Base-by-base conservation (phyloP, 495 filamentous ascomycete genomes). In the Podospora didyma region DNA sequence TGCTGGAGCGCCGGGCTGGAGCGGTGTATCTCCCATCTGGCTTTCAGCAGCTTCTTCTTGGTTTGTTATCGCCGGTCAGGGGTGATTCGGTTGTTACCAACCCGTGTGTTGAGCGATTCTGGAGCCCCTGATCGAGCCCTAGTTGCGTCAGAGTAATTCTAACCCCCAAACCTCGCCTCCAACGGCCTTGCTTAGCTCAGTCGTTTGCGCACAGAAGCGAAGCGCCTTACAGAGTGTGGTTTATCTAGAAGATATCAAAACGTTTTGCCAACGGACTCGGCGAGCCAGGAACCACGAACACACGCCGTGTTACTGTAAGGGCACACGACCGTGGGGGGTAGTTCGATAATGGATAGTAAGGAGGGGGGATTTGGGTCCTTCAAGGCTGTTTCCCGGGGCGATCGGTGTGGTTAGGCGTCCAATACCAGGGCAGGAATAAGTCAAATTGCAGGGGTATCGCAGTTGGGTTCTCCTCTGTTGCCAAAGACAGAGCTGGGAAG, bases 11-110 rank as follows among this genome's bases (percentile, higher is more conserved):
- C 68, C 65, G 23, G 62, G 57, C 21, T 69, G 66, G 51, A 54
- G 63, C 54, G 67, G 57, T 56, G 68, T 64, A 67, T 77, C 73
- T 65, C 71, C 72, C 75, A 77, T 77, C 51, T 62, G 62, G 44
- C 54, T 17, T 52, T 28, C 17, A 14, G 24, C 17, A 9, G 23
- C 44, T 47, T 17, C 44, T 42, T 42, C 17, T 20, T 41, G 7
- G n/a, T 7, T 19, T 19, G n/a, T n/a, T n/a, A n/a, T n/a, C n/a
- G n/a, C n/a, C n/a, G 47, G 7, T n/a, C 47, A 0, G 47, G 45
- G 21, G 26, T 14, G 22, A 51, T 28, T 4, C 9, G 26, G 9
- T 31, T 31, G 26, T 31, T 31, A 9, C 3, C 9, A 31, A 31
- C 26, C 26, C 26, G 26, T 9, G 26, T 9, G 9, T 9, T 9